Base-by-base conservation (phyloP, 2,329 filamentous ascomycete genomes). In the Verticillium alfalfae region DNA sequence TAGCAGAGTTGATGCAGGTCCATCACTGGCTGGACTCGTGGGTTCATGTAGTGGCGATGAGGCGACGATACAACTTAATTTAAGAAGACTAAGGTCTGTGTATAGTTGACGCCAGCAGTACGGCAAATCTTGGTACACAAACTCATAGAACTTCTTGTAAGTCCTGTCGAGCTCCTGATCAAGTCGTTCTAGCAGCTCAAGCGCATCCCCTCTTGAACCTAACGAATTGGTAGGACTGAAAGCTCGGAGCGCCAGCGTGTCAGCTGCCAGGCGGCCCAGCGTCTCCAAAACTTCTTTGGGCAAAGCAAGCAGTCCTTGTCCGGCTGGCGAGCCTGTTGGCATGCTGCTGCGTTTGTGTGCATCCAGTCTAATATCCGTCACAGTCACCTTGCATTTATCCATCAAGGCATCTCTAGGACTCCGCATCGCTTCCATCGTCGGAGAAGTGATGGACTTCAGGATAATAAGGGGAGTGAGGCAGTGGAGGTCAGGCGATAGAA, bases 101-200 rank as follows among this genome's bases (percentile, higher is more conserved):
- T 91, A 93, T 5, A 93, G 74, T 65, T 86, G 79, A 31, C 88
- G 79, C 91, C 91, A 95, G 68, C 83, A 85, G 9, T 72, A 70
- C 0, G 88, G 89, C 6, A 94, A 83, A 37, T 87, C 80, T 64
- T 83, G 84, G 71, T 86, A 93, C 1, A 86, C 82, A 64, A 85
- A 92, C 4, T 88, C 82, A 67, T 93, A 89, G 64, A 94, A 84
- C 66, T 55, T 49, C 15, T 60, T 57, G 49, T 66, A 66, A 2
- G 62, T 63, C 18, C 38, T 49, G 41, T 55, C 36, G 2, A 65
- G 60, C 16, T 62, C 52, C 10, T 34, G 34, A 41, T 66, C 64
- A 2, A 66, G 58, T 16, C n/a, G 58, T 18, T 56, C 13, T 2
- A 36, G 15, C n/a, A 56, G 34, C 7, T 36, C 54, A 6, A 8